Base-by-base conservation (phyloP, 1,284 basidiomycete species). In the Malassezia slooffiae region DNA sequence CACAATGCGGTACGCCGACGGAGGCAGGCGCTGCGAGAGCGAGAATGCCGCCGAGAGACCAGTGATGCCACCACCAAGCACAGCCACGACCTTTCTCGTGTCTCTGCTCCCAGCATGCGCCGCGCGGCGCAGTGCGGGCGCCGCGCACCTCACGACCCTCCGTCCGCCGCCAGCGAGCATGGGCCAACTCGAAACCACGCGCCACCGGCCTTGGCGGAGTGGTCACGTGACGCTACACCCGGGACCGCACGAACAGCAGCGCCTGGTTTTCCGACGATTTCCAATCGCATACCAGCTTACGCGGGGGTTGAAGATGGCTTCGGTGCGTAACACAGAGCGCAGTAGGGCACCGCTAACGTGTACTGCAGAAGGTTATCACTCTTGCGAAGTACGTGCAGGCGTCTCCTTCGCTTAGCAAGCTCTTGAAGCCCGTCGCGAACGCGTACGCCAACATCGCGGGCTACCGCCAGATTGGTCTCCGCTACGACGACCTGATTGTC, bases 401-500 rank as follows among this genome's bases (percentile, higher is more conserved):
- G 38, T 83, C 79, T 42, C 79, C 78, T 64, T 75, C 76, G 34
- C 76, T 90, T 43, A 75, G 75, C 64, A 75, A 74, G 47, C 75
- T 78, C 72, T 60, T 93, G 57, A 80, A 80, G 60, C 88, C 89
- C 44, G 55, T 95, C 50, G 85, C 89, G 11, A 76, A 79, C 62
- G 83, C 83, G 75, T 96, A 93, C 71, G 83, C 82, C 58, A 72
- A 83, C 68, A 73, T 81, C 42, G 74, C 82, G 32, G 89, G 90
- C 33, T 86, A 91, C 77, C 79, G 90, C 61, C 77, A 82, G 71
- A 77, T 86, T 70, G 91, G 91, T 60, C 79, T 95, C 72, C 81
- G 79, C 69, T 93, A 93, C 73, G 91, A 97, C 71, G 91, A 97
- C 77, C 79, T 97, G 62, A 74, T 96, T 55, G 75, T 83, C 48